phyloP scores from a whole-genome alignment of 2,329 filamentous ascomycete genomes.

The Eutypa lata region DNA sequence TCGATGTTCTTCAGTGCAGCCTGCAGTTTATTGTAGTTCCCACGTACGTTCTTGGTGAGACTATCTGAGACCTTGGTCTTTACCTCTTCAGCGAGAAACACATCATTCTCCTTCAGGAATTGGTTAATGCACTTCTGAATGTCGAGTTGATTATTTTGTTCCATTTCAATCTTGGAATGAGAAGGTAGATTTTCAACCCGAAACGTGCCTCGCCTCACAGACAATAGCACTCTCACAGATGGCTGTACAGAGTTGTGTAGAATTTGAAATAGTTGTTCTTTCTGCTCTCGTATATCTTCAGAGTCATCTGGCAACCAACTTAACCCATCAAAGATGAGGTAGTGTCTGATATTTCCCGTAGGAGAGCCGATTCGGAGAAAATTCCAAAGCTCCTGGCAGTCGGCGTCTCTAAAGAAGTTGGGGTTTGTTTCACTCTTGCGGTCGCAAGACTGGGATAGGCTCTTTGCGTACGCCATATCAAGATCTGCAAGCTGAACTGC shows the following conservation, averaged over 20 bases:
- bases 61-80: constrained; percentile 1
- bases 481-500: constrained; percentile 6
- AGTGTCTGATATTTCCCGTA: constrained; percentile 1
- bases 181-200: neutral
- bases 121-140: constrained; percentile 5
- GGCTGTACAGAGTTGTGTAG: neutral
- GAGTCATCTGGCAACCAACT: neutral
- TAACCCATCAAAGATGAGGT: constrained; percentile 6
- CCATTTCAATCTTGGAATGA: neutral
- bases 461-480: constrained; percentile 6
- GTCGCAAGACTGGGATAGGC: constrained; percentile 1
- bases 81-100: constrained; percentile 8
- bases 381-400: constrained; percentile 7
- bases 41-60: constrained; percentile 2
- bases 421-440: constrained; percentile 1
- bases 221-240: neutral
- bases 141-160: constrained; percentile 1
- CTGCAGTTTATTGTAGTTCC: constrained; percentile 7
- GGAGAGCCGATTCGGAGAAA: constrained; percentile 4
- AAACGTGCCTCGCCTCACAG: neutral
- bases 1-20: constrained; percentile 6
- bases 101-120: constrained; percentile 3
- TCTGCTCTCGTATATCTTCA: neutral
- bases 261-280: constrained; percentile 2
- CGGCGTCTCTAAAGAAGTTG: constrained; percentile 7